Conservation (phyloP, 2,329 filamentous ascomycete genomes). For the Fusarium nematophilum region DNA sequence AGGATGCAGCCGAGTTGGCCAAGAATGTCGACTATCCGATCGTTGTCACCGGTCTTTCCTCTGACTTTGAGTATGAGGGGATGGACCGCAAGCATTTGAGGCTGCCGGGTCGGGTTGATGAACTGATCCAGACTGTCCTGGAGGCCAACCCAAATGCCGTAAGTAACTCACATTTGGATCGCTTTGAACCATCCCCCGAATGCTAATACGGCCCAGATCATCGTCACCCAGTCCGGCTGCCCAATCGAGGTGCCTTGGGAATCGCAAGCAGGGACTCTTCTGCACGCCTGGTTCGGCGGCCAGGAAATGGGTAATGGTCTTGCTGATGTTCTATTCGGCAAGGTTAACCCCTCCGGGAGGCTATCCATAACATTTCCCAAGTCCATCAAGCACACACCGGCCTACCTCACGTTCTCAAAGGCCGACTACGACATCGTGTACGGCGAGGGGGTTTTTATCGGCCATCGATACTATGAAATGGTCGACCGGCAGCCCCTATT, state of each 20-base stretch:
- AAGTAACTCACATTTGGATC: conserved; percentile 45
- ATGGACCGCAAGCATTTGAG: conserved; percentile 78
- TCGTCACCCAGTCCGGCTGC: conserved; percentile 56
- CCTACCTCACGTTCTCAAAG: conserved; percentile 73
- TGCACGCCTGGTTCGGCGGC: conserved; percentile 45
- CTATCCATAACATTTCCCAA: conserved; percentile 74
- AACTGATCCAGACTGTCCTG: conserved; percentile 65
- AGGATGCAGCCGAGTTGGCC: conserved; percentile 44
- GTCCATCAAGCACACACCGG: conserved; percentile 72
- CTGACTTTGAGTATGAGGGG: conserved; percentile 56
- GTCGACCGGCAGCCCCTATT: conserved; percentile 63
- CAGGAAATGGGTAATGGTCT: conserved; percentile 43
- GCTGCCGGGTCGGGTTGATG: conserved; percentile 69
- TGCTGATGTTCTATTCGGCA: conserved; percentile 42
- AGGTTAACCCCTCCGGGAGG: conserved; percentile 59
- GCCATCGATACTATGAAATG: conserved; percentile 76
- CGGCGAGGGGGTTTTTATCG: conserved; percentile 78
- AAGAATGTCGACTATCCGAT: conserved; percentile 66
- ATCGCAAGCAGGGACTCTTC: conserved; percentile 47
- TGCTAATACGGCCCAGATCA: conserved; percentile 8
- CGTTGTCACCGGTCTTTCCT: conserved; percentile 65
- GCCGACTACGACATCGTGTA: conserved; percentile 75
- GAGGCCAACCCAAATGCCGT: conserved; percentile 68
- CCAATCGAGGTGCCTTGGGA: conserved; percentile 56
- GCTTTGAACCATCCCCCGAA: neutral